Evolutionary conservation across 805 yeast species (phyloP), one percentile per base, ranked within the genome.

Genomic region (Lipomyces anomalus): DNA sequence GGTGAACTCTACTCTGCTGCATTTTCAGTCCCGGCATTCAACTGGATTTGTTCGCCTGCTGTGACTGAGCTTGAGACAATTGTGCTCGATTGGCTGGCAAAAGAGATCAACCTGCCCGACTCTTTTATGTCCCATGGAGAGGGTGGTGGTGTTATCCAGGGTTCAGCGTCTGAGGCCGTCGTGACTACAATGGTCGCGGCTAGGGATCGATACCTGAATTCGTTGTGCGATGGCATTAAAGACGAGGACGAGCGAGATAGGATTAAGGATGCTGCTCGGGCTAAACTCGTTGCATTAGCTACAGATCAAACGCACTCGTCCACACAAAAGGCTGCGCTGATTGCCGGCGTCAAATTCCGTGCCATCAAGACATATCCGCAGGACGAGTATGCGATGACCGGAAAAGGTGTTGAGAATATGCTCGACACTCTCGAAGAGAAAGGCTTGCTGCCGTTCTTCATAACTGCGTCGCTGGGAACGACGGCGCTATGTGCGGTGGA

Each of bases 111-210:
- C 9, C 40, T 55, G 16, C 56, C 58, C 3, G 35, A 45, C 11
- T 26, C 35, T 7, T 55, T 55, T 35, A 33, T 52, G 20, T 55
- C 58, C 11, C 37, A 33, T n/a, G 52, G 50, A 13, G 46, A 32
- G 6, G 58, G 58, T n/a, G 57, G 58, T 7, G 58, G 58, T n/a
- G 58, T 55, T 17, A 55, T 55, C 30, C 58, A 55, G 22, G 58
- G 58, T 7, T 48, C 57, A 1, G 58, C 58, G 3, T 55, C 58
- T 17, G 58, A 55, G 37, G 57, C 58, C 2, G 48, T 48, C 6
- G 46, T 52, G 16, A 47, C 50, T 3, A 47, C 48, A n/a, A 48
- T 55, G 58, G 44, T 55, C 17, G 58, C 58, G 13, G 58, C 58
- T 9, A 38, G 58, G 30, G 58, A 55, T 34, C 39, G 58, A 30